Conservation (phyloP, 2,329 filamentous ascomycete species). For the Chaetomiaceae sp. region DNA sequence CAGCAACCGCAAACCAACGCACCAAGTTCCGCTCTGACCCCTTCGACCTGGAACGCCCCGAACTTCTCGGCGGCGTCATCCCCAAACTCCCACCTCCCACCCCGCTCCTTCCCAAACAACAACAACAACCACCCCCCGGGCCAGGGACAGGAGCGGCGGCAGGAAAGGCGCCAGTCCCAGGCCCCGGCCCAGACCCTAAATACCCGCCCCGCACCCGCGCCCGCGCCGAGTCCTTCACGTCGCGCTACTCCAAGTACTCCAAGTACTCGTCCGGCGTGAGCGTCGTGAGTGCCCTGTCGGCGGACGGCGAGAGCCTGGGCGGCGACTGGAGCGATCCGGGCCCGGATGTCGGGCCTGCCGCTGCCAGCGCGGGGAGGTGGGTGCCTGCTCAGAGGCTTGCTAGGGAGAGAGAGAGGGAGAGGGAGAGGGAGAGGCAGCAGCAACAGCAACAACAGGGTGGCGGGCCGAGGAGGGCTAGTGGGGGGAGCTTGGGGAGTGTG, state of each 20-base stretch:
- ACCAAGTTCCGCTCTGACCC: constrained; percentile 60
- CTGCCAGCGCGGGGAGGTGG: constrained; percentile 11
- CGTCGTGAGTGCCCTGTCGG: neutral
- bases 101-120: constrained; percentile 1
- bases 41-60: constrained; percentile 57
- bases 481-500: constrained; percentile 25
- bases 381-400: constrained; percentile 28
- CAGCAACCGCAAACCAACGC: constrained; percentile 30
- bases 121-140: constrained; percentile 25
- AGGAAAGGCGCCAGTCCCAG: too few relatives aligned
- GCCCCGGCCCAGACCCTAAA: constrained; percentile 14
- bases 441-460: constrained; percentile 1
- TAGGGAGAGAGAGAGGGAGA: constrained; percentile 3
- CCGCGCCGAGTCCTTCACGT: constrained; percentile 37
- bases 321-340: constrained; percentile 50
- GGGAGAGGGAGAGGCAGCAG: constrained; percentile 15
- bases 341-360: constrained; percentile 45
- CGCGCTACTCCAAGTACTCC: constrained; percentile 20
- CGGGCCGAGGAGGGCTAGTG: constrained; percentile 22
- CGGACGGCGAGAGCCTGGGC: constrained; percentile 25
- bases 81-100: constrained; percentile 13
- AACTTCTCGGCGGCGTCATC: constrained; percentile 35
- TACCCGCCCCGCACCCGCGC: constrained; percentile 27
- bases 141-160: too few relatives aligned
- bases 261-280: constrained; percentile 50